Conservation (phyloP, 2,329 filamentous ascomycete species). For the Ascochyta pisi region DNA sequence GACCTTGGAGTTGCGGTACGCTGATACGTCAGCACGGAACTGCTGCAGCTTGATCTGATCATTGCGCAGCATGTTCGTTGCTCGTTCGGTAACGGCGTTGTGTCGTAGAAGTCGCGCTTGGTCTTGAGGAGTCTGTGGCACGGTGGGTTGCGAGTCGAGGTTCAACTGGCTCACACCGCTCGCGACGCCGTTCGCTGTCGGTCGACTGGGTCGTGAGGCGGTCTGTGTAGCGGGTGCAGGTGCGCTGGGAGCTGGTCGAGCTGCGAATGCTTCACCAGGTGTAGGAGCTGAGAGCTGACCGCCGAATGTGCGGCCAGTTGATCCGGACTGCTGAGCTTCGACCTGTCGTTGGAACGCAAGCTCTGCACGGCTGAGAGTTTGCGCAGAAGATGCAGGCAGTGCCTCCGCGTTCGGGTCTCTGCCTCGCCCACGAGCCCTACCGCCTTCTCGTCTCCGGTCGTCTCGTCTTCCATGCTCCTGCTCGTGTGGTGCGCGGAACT, state of each 20-base stretch:
- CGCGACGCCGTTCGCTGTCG: conserved; percentile 25
- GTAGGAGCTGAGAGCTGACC: conserved; percentile 72
- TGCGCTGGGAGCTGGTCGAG: conserved; percentile 54
- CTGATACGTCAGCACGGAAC: conserved; percentile 82
- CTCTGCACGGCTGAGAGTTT: conserved; percentile 83
- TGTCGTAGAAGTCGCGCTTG: conserved; percentile 82
- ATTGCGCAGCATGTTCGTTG: conserved; percentile 79
- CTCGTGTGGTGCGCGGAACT: conserved; percentile 75
- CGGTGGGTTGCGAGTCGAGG: conserved; percentile 42
- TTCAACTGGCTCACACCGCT: conserved; percentile 30
- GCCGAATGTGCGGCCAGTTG: conserved; percentile 81
- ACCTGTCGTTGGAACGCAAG: conserved; percentile 90
- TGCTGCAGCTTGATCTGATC: conserved; percentile 74
- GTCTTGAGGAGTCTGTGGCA: conserved; percentile 70
- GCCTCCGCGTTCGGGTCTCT: conserved; percentile 87
- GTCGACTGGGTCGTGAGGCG: conserved; percentile 41
- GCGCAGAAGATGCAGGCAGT: conserved; percentile 76
- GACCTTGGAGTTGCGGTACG: conserved; percentile 73
- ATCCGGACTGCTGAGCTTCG: conserved; percentile 87
- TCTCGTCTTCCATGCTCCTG: conserved; percentile 61
- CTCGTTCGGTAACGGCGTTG: conserved; percentile 83
- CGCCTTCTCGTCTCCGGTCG: conserved; percentile 51
- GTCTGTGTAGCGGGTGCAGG: conserved; percentile 50
- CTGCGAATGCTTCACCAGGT: conserved; percentile 53
- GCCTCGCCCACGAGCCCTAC: conserved; percentile 68